Evolutionary conservation across 306 rosid species (phyloP).

Genomic region (Amphicarpaea edgeworthii): DNA sequence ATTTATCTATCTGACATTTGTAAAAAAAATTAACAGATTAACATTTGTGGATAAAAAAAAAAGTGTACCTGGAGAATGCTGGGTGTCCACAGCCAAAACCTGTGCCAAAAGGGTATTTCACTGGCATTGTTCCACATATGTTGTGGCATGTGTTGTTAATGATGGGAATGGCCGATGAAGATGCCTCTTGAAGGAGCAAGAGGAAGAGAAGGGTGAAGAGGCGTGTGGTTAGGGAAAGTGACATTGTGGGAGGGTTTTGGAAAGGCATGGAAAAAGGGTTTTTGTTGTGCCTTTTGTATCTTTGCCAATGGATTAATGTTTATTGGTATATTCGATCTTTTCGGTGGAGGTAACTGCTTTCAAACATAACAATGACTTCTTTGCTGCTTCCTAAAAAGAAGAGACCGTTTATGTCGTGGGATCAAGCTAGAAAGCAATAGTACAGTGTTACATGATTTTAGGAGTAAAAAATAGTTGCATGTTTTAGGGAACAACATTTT

Average conservation of each 20-base stretch:
- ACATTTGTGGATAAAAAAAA: no score
- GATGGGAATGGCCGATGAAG: conserved; percentile 35
- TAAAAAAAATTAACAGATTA: no score
- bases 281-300: not conserved
- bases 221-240: conserved; percentile 21
- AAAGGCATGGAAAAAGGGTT: not conserved
- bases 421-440: conserved; percentile 33
- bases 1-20: no score
- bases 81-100: conserved; percentile 74
- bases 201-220: conserved; percentile 41
- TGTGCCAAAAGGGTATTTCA: conserved; percentile 64
- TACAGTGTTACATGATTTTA: not conserved
- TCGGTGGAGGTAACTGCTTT: conserved; percentile 53
- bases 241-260: conserved; percentile 29
- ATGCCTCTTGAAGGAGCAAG: conserved; percentile 22
- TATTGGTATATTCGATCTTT: conserved; percentile 31
- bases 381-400: conserved; percentile 50
- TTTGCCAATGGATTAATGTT: not conserved
- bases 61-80: conserved; percentile 51
- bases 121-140: conserved; percentile 53
- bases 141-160: conserved; percentile 45
- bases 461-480: not conserved
- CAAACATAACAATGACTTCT: conserved; percentile 30
- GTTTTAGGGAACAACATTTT: not conserved
- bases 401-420: conserved; percentile 37